phyloP scores from a whole-genome alignment of 169 alveolate genomes.

The Pseudocohnilembus persalinus region DNA sequence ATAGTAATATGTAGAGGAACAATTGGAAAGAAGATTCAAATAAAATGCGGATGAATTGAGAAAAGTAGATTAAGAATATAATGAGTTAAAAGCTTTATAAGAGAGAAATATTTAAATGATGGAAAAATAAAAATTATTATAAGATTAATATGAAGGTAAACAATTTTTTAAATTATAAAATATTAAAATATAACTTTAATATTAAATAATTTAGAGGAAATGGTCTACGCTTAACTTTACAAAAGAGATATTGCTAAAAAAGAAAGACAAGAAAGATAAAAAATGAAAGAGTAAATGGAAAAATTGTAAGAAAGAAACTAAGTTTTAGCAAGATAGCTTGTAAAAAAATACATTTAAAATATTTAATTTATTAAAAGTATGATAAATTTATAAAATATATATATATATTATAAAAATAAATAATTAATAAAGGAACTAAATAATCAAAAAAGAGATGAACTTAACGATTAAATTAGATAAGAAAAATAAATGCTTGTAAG shows the following conservation, averaged over 20 bases:
- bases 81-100: constrained; percentile 22
- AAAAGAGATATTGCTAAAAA: constrained; percentile 20
- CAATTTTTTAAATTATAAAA: not conserved
- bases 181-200: not conserved
- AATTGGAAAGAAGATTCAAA: constrained; percentile 11
- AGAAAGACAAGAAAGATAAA: constrained; percentile 9
- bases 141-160: constrained; percentile 31
- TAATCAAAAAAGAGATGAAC: not conserved
- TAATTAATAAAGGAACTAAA: not conserved
- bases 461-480: not conserved
- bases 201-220: constrained; percentile 22
- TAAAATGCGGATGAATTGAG: constrained; percentile 33
- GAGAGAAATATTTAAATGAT: constrained; percentile 31
- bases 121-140: constrained; percentile 15
- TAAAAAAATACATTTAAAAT: too few relatives aligned
- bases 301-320: constrained; percentile 13
- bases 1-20: not conserved
- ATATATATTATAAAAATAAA: too few relatives aligned
- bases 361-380: too few relatives aligned
- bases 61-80: constrained; percentile 18
- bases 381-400: too few relatives aligned
- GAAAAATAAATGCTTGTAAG: constrained; percentile 12
- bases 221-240: constrained; percentile 30
- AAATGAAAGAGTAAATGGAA: not conserved
- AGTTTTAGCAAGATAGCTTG: constrained; percentile 5